Percentiles rank a stretch among this genome's conserved stretches.
Conservation (phyloP, 306 rosid genomes). For the Quercus agrifolia region DNA sequence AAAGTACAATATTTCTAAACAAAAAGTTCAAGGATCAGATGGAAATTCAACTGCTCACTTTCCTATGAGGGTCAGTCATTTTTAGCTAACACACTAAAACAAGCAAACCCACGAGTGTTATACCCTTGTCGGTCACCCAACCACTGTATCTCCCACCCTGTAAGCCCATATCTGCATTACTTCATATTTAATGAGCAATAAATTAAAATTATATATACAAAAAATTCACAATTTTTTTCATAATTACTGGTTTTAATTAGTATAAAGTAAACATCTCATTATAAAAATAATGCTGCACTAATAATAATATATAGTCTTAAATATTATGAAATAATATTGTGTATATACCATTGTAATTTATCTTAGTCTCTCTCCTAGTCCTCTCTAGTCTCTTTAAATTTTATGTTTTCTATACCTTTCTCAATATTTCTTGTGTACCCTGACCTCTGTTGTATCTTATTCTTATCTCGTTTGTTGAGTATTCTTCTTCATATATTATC, state of each 20-base stretch:
- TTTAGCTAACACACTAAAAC: constrained; percentile 53
- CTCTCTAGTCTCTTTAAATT: too few relatives aligned
- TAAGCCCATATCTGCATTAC: constrained; percentile 37
- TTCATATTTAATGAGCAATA: neutral
- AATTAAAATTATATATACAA: too few relatives aligned
- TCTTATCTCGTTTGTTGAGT: neutral
- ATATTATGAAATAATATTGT: too few relatives aligned
- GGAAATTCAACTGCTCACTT: constrained; percentile 69
- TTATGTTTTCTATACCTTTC: neutral
- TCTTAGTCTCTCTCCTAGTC: too few relatives aligned
- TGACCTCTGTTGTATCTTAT: constrained; percentile 5
- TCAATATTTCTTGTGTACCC: neutral
- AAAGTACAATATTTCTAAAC: constrained; percentile 4
- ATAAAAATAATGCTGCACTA: too few relatives aligned
- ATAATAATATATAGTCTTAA: too few relatives aligned
- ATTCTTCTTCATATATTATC: neutral
- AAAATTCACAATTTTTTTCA: too few relatives aligned
- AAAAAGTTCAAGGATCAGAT: neutral
- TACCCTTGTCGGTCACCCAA: constrained; percentile 48
- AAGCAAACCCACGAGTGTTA: constrained; percentile 39
- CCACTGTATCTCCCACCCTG: constrained; percentile 48
- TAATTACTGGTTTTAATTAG: too few relatives aligned
- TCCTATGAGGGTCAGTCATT: constrained; percentile 29
- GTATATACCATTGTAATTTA: too few relatives aligned
- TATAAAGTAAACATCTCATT: too few relatives aligned